Conservation (phyloP, 352 stramenopile genomes). For the Phytophthora foliorum region DNA sequence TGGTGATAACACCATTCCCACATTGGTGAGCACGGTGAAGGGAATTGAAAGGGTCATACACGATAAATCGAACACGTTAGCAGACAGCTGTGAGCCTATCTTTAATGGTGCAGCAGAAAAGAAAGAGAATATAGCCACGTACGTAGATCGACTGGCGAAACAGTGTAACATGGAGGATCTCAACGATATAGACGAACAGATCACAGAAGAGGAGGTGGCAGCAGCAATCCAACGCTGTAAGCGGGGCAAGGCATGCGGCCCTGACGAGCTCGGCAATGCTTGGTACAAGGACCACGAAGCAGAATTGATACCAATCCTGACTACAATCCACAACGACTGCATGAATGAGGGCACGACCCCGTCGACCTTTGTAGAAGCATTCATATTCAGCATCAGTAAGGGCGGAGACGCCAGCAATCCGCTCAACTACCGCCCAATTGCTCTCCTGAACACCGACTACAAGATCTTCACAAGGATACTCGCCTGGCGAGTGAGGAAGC, state of each 20-base stretch:
- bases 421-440: slow-evolving; percentile 8
- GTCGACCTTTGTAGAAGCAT: neutral
- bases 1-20: no score
- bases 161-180: neutral
- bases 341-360: neutral
- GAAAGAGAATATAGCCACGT: no score
- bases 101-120: no score
- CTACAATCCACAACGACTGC: slow-evolving; percentile 8
- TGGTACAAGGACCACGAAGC: neutral
- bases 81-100: no score
- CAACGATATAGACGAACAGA: neutral
- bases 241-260: neutral
- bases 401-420: slow-evolving; percentile 6
- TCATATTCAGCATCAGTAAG: slow-evolving; percentile 12
- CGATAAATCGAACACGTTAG: no score
- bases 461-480: slow-evolving; percentile 10
- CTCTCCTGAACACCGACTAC: slow-evolving; percentile 9
- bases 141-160: neutral
- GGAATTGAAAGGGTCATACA: no score
- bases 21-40: no score
- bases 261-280: neutral
- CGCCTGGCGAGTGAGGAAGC: neutral
- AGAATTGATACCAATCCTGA: neutral
- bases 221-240: neutral
- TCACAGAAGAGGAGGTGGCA: neutral